These are phyloP conservation scores for Mrakia gelida DNA, from an alignment of 768 basidiomycete genomes.

Conservation along the genomic window DNA sequence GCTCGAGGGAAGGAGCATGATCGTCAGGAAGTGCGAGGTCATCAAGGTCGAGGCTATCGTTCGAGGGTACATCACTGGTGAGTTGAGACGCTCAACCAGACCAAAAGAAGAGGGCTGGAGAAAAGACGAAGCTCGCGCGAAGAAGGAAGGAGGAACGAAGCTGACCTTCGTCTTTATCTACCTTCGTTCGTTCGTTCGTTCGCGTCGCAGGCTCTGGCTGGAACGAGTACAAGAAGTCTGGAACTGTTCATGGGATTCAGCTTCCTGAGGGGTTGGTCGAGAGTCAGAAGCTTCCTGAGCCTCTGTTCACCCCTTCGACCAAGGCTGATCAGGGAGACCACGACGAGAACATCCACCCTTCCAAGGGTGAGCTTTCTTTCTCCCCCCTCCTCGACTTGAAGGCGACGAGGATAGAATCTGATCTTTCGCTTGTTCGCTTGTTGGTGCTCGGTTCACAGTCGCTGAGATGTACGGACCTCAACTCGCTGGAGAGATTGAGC, in stretches of 20 bases:
- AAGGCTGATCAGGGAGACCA: conserved; percentile 91
- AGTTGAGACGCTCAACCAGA: conserved; percentile 30
- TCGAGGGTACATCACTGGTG: conserved; percentile 92
- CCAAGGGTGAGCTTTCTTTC: conserved; percentile 54
- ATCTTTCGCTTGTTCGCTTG: conserved; percentile 47
- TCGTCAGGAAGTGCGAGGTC: conserved; percentile 82
- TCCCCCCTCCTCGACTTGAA: background rate
- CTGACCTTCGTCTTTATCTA: background rate
- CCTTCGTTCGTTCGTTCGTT: too few relatives aligned
- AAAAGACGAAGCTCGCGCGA: background rate
- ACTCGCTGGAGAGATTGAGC: conserved; percentile 43
- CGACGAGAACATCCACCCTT: conserved; percentile 91
- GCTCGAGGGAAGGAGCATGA: conserved; percentile 80
- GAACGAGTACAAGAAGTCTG: conserved; percentile 81
- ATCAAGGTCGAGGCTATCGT: conserved; percentile 93
- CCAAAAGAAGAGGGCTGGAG: background rate
- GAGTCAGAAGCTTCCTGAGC: conserved; percentile 71
- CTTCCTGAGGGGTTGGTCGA: conserved; percentile 75
- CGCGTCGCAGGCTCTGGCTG: conserved; percentile 78
- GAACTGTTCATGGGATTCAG: conserved; percentile 80
- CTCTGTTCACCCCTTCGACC: conserved; percentile 92
- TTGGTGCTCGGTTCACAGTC: conserved; percentile 43
- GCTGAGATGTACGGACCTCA: conserved; percentile 46
- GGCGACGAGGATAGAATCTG: background rate
- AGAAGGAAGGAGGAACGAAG: background rate